A percentile compares a stretch with the other conserved stretches of the same genome.
phyloP scores from a whole-genome alignment of 352 stramenopile genomes.

The Halophytophthora batemanensis region DNA sequence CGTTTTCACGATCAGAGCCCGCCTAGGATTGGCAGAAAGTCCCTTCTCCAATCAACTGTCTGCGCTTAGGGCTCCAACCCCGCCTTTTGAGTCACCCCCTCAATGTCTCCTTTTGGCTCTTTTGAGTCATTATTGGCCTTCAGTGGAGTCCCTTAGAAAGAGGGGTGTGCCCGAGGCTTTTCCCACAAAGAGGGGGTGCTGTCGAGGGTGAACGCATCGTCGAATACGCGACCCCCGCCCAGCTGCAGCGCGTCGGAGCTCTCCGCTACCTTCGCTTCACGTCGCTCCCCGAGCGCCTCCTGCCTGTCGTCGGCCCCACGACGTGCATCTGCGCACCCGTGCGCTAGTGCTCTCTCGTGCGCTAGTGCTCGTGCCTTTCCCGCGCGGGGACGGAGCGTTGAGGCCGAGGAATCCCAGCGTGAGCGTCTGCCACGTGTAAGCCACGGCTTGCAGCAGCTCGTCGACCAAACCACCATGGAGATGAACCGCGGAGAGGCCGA shows the following conservation, averaged over 20 bases:
- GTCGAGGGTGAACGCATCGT: not conserved
- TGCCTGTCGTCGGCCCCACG: not conserved
- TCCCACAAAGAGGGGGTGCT: too few relatives aligned
- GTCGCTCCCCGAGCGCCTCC: not conserved
- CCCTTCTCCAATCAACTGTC: too few relatives aligned
- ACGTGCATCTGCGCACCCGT: slow-evolving; percentile 1
- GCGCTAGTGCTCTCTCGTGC: slow-evolving; percentile 6
- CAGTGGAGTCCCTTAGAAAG: too few relatives aligned
- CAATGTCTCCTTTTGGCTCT: too few relatives aligned
- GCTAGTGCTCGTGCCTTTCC: slow-evolving; percentile 7
- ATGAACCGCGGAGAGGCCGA: slow-evolving; percentile 92
- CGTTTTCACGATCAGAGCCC: too few relatives aligned
- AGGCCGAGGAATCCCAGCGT: slow-evolving; percentile 1
- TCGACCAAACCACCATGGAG: slow-evolving; percentile 54
- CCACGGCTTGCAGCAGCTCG: not conserved
- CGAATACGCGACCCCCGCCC: not conserved
- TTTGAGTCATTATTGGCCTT: too few relatives aligned
- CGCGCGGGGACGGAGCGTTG: slow-evolving; percentile 6
- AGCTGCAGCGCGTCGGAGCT: too few relatives aligned
- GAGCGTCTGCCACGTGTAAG: too few relatives aligned
- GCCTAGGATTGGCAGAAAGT: too few relatives aligned
- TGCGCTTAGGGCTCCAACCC: too few relatives aligned
- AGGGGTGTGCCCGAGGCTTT: too few relatives aligned
- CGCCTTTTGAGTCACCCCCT: too few relatives aligned
- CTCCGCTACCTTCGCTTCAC: not conserved